Percentiles rank a stretch among this genome's conserved stretches.
These are phyloP conservation scores for Chaetomidium leptoderma DNA, from an alignment of 495 filamentous ascomycete species.

Conservation along the genomic window DNA sequence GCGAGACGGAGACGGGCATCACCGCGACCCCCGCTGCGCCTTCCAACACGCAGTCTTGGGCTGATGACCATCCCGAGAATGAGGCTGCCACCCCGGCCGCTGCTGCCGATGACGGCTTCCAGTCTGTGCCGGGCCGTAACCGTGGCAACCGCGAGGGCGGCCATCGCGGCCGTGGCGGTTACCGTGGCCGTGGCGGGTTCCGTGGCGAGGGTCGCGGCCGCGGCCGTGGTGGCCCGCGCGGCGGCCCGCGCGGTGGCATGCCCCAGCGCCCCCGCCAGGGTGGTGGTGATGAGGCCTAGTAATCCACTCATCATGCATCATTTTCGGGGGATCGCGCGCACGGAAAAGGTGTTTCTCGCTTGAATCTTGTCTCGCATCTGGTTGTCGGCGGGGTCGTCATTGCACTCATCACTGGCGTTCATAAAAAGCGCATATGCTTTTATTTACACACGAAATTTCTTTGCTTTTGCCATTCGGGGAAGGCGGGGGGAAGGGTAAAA, in stretches of 20 bases:
- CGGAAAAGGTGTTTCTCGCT: slow-evolving; percentile 4
- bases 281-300: slow-evolving; percentile 21
- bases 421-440: slow-evolving; percentile 19
- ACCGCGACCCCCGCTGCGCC: slow-evolving; percentile 50
- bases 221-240: slow-evolving; percentile 28
- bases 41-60: slow-evolving; percentile 31
- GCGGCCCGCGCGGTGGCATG: slow-evolving; percentile 16
- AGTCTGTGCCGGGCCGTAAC: slow-evolving; percentile 58
- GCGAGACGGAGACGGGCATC: slow-evolving; percentile 67
- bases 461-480: slow-evolving; percentile 1
- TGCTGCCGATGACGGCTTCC: slow-evolving; percentile 59
- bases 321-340: slow-evolving; percentile 6
- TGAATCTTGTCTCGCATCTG: slow-evolving; percentile 18
- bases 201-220: slow-evolving; percentile 34
- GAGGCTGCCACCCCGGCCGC: slow-evolving; percentile 15
- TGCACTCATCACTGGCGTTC: slow-evolving; percentile 25
- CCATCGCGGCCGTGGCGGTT: slow-evolving; percentile 50
- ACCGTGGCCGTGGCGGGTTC: slow-evolving; percentile 36
- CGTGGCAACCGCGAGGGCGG: slow-evolving; percentile 52
- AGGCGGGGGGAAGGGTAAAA: not conserved
- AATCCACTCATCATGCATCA: not conserved
- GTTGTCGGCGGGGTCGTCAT: slow-evolving; percentile 18
- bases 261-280: slow-evolving; percentile 24
- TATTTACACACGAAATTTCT: slow-evolving; percentile 10
- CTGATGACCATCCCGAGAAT: slow-evolving; percentile 25